These are phyloP conservation scores for Baorangia bicolor DNA, from an alignment of 768 basidiomycete species.

Conservation along the genomic window DNA sequence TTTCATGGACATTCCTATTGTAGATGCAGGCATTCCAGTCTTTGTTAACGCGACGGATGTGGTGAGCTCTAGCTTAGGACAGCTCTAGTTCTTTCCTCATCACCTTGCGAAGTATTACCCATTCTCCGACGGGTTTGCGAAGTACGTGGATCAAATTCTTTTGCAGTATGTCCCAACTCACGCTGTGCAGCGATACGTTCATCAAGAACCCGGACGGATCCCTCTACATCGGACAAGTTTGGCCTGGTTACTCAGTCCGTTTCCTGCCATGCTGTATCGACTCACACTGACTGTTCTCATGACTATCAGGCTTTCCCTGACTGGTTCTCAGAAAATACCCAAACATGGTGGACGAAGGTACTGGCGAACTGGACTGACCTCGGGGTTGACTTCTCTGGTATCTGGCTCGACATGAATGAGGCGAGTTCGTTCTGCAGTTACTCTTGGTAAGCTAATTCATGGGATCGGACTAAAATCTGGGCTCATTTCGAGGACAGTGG, in stretches of 20 bases:
- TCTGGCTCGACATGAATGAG: slow-evolving; percentile 76
- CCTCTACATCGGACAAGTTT: slow-evolving; percentile 72
- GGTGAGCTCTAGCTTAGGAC: slow-evolving; percentile 39
- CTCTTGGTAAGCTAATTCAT: slow-evolving; percentile 44
- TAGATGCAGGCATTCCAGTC: slow-evolving; percentile 61
- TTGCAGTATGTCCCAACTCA: neutral
- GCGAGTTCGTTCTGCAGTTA: slow-evolving; percentile 61
- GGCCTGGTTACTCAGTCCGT: slow-evolving; percentile 71
- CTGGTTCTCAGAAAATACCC: slow-evolving; percentile 55
- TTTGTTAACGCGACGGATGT: slow-evolving; percentile 59
- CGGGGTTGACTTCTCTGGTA: slow-evolving; percentile 60
- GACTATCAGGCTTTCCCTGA: slow-evolving; percentile 53
- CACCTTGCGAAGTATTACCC: slow-evolving; percentile 55
- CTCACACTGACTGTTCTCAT: neutral
- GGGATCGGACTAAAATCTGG: neutral
- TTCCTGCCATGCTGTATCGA: neutral
- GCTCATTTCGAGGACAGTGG: slow-evolving; percentile 33
- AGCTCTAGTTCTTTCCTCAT: neutral
- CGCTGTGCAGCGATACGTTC: slow-evolving; percentile 52
- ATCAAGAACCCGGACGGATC: slow-evolving; percentile 75
- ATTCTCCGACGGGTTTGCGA: slow-evolving; percentile 59
- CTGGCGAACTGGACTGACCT: slow-evolving; percentile 51
- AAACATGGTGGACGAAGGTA: slow-evolving; percentile 61
- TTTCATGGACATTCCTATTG: slow-evolving; percentile 61
- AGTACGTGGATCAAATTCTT: slow-evolving; percentile 35